Base-by-base conservation (phyloP, 2,329 filamentous ascomycete genomes). In the Ceratocystiopsis minuta region DNA sequence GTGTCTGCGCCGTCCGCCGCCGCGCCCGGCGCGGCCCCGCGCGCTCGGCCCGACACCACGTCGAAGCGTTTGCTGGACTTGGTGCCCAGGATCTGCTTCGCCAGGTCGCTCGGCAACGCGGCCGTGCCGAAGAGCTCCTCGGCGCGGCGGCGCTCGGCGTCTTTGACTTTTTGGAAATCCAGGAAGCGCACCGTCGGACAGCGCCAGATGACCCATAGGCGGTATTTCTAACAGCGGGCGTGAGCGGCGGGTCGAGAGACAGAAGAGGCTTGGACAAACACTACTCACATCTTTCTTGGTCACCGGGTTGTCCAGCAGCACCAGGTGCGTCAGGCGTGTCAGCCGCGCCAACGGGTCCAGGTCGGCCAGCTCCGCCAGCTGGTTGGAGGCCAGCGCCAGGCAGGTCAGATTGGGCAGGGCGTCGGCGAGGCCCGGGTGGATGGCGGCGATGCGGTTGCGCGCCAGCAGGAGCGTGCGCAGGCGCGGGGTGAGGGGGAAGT, bases 401-500 rank as follows among this genome's bases (percentile, higher is more conserved):
- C 82, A 87, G 48, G 68, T 74, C 48, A 98, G 68, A 58, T 83
- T 85, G 28, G 90, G 90, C 49, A 94, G 69, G 47, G 79, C 79
- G 51, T 75, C 75, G 6, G 78, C 68, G 39, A 96, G 64, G 37
- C 72, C 72, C 6, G 79, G 67, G 59, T 94, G 84, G 56, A 98
- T 87, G 54, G 71, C 75, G 44, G 78, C 67, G 55, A 98, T 71
- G 52, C 90, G 80, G 63, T 98, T 98, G 49, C 86, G 78, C 42
- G 86, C 86, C 42, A 94, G 74, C 38, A 98, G 76, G 36, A 98
- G 73, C 16, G 85, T 93, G 52, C 76, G 81, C 53, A 96, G 69
- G 51, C 90, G 81, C 37, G 85, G 87, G 43, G 82, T 88, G 40
- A 93, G 75, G 4, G 90, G 90, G 59, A 98, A 94, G 65, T 95